Base-by-base conservation (phyloP, 352 stramenopile species). In the Blastocystis sp. region DNA sequence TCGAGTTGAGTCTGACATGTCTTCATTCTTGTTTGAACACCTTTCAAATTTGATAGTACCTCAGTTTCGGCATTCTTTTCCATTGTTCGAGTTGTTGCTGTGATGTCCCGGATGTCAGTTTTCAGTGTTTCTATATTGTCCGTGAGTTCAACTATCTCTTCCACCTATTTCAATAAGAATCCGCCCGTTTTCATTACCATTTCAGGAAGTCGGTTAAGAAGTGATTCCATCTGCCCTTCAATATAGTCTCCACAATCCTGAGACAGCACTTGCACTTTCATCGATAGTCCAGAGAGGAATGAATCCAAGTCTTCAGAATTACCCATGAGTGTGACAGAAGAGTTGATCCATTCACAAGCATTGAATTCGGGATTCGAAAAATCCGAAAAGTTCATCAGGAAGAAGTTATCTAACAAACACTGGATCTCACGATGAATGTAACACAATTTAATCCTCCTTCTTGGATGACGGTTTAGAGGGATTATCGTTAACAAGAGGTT, bases 191-290 rank as follows among this genome's bases (percentile, higher is more conserved):
- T n/a, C 19, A 32, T 24, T 73, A 73, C 61, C 61, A 73, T 73
- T 39, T 73, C 61, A 6, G 61, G 61, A 11, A 73, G 61, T 49
- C 61, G 14, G 24, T 39, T 73, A 39, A 73, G 61, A 49, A 73
- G 61, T 19, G 24, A 39, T 6, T 14, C 16, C 61, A 73, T 73
- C 24, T 73, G 61, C 24, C 14, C 21, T n/a, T 73, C 61, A n/a
- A 73, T 73, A 39, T 14, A 39, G 32, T 73, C 61, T 73, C 61
- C 61, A n/a, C 61, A 73, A n/a, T 73, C 61, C 2, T 73, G 61
- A 39, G 61, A 39, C 61, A 73, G 9, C 32, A 73, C 61, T 37
- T 73, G 61, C 24, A 73, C 24, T 29, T 73, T 73, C 61, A 73
- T 73, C 12, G 61, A 39, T 39, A 73, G 24, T 39, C 61, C 32